Evolutionary conservation across 2,329 filamentous ascomycete species (phyloP), one percentile per base, ranked within the genome.

Genomic region (Xylaria sp.): DNA sequence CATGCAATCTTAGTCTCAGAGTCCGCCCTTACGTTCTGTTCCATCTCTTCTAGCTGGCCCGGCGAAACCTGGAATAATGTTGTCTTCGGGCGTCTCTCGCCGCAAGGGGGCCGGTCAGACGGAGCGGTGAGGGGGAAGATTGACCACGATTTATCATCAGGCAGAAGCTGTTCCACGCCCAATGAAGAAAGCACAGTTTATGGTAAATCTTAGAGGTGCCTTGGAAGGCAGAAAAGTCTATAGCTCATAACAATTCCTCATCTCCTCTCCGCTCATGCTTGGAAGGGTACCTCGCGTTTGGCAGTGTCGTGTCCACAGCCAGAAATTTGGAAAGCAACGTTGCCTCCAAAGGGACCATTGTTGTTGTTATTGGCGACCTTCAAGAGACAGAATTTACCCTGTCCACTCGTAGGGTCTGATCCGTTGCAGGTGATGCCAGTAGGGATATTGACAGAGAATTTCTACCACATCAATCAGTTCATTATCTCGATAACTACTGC

Each of bases 341-440:
- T 68, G 36, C 66, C 66, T 33, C 66, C 66, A 43, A 68, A 68
- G 23, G 66, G 66, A 13, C 66, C 66, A 28, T 63, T 64, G 36
- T 64, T 57, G 56, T 68, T 68, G 25, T 68, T 68, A n/a, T 68
- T 68, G 36, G 49, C 66, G 39, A 68, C 61, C 61, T 68, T 68
- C 36, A 68, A n/a, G 20, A 68, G 66, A 56, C 66, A 68, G 61
- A 68, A 68, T 25, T 64, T 68, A 10, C 66, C 28, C 56, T 68
- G 66, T 23, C 56, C 56, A 43, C 61, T 68, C 0, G 33, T 20
- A 18, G 60, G 6, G 52, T 68, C 66, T 9, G 61, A 64, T 46
- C 66, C 66, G 12, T 56, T 61, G 39, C 66, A 68, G 0, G 15
- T 59, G 28, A 64, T 41, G 23, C 66, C 66, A 31, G 66, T 36